These are phyloP conservation scores for Nicotiana benthamiana DNA, from an alignment of 257 asterid genomes.

Conservation along the genomic window DNA sequence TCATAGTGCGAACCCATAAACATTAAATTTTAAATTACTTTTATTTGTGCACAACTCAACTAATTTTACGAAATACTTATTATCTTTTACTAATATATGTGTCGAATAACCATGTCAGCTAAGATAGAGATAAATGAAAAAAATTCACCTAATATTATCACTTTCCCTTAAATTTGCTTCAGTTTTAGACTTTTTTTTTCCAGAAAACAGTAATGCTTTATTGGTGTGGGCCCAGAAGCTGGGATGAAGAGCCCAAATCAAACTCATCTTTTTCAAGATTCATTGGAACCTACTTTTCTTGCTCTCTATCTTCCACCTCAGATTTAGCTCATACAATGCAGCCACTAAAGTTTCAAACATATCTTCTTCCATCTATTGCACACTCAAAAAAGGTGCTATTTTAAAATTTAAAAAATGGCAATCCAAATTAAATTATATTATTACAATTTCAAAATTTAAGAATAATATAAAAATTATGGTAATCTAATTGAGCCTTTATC, in stretches of 20 bases:
- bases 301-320: constrained; percentile 6
- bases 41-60: too few species aligned
- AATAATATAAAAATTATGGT: neutral
- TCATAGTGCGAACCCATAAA: too few species aligned
- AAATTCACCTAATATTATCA: too few species aligned
- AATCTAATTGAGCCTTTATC: neutral
- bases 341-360: neutral
- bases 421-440: neutral
- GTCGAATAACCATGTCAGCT: too few species aligned
- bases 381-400: neutral
- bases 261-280: neutral
- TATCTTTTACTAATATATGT: too few species aligned
- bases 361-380: neutral
- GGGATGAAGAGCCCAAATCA: neutral
- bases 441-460: neutral
- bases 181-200: too few species aligned
- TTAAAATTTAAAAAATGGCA: neutral
- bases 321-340: constrained; percentile 1
- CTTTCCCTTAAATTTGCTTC: too few species aligned
- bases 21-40: too few species aligned
- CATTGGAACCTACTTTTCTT: neutral
- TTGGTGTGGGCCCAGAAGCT: neutral
- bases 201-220: too few species aligned
- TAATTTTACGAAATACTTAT: too few species aligned
- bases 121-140: too few species aligned